These are phyloP conservation scores for Streptanthus diversifolius DNA, from an alignment of 345 rosid genomes.

Conservation along the genomic window DNA sequence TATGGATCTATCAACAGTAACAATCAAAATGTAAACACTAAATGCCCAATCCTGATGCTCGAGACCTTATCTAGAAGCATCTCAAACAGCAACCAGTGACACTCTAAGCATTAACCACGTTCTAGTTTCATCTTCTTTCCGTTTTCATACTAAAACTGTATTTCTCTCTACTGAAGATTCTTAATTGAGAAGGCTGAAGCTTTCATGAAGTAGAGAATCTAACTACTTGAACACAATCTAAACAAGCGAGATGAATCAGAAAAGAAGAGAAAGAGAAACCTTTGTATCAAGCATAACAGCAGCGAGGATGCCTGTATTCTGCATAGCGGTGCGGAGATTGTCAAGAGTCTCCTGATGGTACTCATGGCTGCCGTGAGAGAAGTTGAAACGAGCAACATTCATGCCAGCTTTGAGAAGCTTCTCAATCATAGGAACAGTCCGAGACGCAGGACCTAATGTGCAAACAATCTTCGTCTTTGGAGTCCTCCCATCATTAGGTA, in stretches of 20 bases:
- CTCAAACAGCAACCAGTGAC: neutral
- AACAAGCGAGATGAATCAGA: neutral
- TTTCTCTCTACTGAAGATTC: no score
- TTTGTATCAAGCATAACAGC: slow-evolving; percentile 26
- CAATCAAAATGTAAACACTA: neutral
- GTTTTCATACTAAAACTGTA: no score
- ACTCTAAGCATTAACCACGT: neutral
- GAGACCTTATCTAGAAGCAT: neutral
- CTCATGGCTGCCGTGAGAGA: slow-evolving; percentile 17
- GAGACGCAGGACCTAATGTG: slow-evolving; percentile 60
- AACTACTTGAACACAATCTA: neutral
- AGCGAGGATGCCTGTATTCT: slow-evolving; percentile 19
- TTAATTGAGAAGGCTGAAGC: no score
- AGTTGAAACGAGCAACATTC: slow-evolving; percentile 21
- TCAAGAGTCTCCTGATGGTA: slow-evolving; percentile 24
- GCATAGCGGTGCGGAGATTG: slow-evolving; percentile 22
- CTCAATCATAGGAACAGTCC: slow-evolving; percentile 51
- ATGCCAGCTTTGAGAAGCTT: slow-evolving; percentile 16
- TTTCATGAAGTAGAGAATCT: no score
- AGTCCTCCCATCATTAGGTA: slow-evolving; percentile 42
- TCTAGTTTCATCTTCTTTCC: neutral
- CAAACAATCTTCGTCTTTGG: slow-evolving; percentile 59
- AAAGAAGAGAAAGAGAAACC: slow-evolving; percentile 5
- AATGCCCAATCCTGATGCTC: neutral
- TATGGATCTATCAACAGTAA: neutral